phyloP scores from a whole-genome alignment of 2,329 filamentous ascomycete genomes.

The Esteya vermicola region DNA sequence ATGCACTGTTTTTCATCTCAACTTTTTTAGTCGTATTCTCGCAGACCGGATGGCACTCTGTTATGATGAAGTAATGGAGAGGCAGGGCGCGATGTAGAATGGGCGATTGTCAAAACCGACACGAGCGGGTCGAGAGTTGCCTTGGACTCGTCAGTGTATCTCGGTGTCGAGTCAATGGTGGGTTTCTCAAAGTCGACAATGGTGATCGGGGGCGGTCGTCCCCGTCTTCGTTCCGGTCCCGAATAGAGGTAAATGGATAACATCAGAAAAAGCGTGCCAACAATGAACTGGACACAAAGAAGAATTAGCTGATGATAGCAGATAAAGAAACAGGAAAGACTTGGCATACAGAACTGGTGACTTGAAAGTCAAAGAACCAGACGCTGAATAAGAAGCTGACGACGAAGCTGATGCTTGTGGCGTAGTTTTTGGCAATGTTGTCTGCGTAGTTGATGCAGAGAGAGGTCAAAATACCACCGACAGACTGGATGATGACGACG shows the following conservation, averaged over 20 bases:
- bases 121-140: constrained; percentile 27
- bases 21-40: constrained; percentile 21
- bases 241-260: constrained; percentile 78
- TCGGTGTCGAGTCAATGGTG: constrained; percentile 37
- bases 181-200: constrained; percentile 70
- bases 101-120: constrained; percentile 19
- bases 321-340: no score
- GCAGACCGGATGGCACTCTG: constrained; percentile 21
- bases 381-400: constrained; percentile 76
- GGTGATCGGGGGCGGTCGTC: constrained; percentile 49
- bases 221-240: constrained; percentile 43
- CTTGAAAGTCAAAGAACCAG: constrained; percentile 67
- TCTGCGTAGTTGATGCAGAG: constrained; percentile 72
- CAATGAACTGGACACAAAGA: constrained; percentile 47
- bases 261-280: constrained; percentile 68
- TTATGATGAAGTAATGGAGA: constrained; percentile 26
- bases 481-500: constrained; percentile 67
- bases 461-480: constrained; percentile 72
- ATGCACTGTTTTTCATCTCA: no score
- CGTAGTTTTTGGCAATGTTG: constrained; percentile 89
- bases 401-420: constrained; percentile 82
- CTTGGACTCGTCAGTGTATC: constrained; percentile 17
- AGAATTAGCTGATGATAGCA: background rate
- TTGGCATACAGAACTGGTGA: constrained; percentile 53
- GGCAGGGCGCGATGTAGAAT: constrained; percentile 31